phyloP scores from a whole-genome alignment of 768 basidiomycete species.

The Tricholoma bakamatsutake region DNA sequence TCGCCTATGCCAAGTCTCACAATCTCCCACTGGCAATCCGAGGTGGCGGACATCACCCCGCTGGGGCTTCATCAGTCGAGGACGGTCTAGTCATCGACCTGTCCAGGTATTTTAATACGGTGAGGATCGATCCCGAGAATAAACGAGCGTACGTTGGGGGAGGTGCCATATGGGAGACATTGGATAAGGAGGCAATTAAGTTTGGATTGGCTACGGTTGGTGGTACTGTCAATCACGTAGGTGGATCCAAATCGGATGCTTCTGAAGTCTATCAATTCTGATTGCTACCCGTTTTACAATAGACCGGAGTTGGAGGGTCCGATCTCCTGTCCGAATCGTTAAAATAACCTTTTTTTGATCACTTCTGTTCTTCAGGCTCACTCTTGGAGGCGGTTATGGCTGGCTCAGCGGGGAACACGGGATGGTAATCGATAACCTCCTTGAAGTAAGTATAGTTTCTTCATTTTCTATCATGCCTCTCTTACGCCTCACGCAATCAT shows the following conservation, averaged over 20 bases:
- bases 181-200: conserved; percentile 30
- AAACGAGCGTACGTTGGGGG: conserved; percentile 31
- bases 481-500: background rate
- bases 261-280: background rate
- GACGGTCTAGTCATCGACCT: conserved; percentile 34
- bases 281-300: background rate
- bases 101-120: conserved; percentile 14
- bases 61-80: conserved; percentile 29
- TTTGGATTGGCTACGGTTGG: conserved; percentile 35
- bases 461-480: background rate
- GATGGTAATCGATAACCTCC: conserved; percentile 43
- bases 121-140: conserved; percentile 25
- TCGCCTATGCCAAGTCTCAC: conserved; percentile 2
- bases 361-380: conserved; percentile 25
- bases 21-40: conserved; percentile 26
- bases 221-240: conserved; percentile 40
- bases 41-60: conserved; percentile 32
- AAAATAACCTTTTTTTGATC: background rate
- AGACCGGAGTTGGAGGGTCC: conserved; percentile 50
- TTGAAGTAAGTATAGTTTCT: conserved; percentile 19
- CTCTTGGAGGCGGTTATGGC: conserved; percentile 51
- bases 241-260: conserved; percentile 12
- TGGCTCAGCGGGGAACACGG: conserved; percentile 42
- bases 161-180: conserved; percentile 31
- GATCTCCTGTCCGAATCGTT: background rate